Evolutionary conservation across 148 eudicot genomes (phyloP).

Genomic region (Persicaria tinctoria): DNA sequence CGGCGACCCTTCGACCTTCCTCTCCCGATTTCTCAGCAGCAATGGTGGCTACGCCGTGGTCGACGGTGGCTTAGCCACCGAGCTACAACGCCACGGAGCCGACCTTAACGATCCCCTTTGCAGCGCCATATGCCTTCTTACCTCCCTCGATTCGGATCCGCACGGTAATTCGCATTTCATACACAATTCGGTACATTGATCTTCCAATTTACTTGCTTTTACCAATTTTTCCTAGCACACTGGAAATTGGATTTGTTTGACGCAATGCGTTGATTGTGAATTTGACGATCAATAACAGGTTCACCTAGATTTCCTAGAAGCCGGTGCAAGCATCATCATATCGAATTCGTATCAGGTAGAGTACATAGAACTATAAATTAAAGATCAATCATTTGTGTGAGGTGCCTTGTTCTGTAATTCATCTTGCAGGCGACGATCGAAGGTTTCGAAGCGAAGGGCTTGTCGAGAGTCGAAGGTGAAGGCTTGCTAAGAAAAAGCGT

Average conservation of each 20-base stretch:
- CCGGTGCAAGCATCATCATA: slow-evolving; percentile 51
- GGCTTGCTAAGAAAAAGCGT: slow-evolving; percentile 48
- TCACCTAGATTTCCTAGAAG: slow-evolving; percentile 64
- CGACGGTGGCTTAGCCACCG: slow-evolving; percentile 21
- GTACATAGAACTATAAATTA: neutral
- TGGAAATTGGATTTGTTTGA: too few species aligned
- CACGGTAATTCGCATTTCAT: neutral
- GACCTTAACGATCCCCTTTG: slow-evolving; percentile 19
- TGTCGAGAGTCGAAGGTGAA: slow-evolving; percentile 45
- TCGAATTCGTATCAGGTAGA: slow-evolving; percentile 52
- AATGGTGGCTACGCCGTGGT: slow-evolving; percentile 10
- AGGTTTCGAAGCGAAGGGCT: slow-evolving; percentile 62
- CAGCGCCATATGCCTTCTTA: slow-evolving; percentile 16
- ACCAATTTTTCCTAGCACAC: neutral
- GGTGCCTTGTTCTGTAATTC: too few species aligned
- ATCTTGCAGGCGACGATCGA: slow-evolving; percentile 50
- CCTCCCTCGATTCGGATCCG: neutral
- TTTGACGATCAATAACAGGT: slow-evolving; percentile 26
- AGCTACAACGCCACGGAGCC: slow-evolving; percentile 17
- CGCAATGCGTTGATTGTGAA: neutral
- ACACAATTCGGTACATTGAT: too few species aligned
- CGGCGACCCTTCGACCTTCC: slow-evolving; percentile 3
- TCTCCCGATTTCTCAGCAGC: neutral
- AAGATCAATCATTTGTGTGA: neutral
- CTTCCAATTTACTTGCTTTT: too few species aligned